Evolutionary conservation across 768 basidiomycete species (phyloP).

Genomic region (Chalciporus pseudorubinellus): DNA sequence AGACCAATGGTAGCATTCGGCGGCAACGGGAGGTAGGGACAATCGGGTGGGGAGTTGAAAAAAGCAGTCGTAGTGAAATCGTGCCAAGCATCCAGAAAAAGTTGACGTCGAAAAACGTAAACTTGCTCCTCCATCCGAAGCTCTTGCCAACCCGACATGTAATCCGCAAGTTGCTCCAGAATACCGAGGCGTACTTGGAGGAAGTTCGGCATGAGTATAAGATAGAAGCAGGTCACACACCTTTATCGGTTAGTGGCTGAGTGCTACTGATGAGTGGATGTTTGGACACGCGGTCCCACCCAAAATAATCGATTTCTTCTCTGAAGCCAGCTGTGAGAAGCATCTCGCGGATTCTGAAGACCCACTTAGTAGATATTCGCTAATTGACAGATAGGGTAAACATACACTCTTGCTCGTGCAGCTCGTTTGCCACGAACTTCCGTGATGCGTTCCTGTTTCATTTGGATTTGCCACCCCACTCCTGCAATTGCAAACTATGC

Average conservation of each 20-base stretch:
- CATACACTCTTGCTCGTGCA: constrained; percentile 25
- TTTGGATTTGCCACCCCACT: constrained; percentile 24
- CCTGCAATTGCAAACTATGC: constrained; percentile 25
- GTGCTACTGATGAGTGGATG: constrained; percentile 29
- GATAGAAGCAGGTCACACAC: constrained; percentile 7
- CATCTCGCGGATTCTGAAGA: constrained; percentile 18
- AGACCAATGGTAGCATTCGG: constrained; percentile 27
- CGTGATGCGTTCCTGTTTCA: constrained; percentile 17
- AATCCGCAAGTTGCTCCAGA: constrained; percentile 20
- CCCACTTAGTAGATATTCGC: constrained; percentile 2
- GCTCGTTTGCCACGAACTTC: constrained; percentile 24
- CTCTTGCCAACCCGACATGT: constrained; percentile 32
- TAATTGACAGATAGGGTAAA: constrained; percentile 4
- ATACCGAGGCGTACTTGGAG: constrained; percentile 16
- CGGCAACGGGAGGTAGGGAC: constrained; percentile 26
- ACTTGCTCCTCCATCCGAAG: constrained; percentile 30
- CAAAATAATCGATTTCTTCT: constrained; percentile 29
- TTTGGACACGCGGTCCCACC: constrained; percentile 31
- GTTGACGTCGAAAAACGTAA: constrained; percentile 24
- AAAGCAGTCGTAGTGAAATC: constrained; percentile 19
- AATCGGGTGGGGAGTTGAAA: constrained; percentile 7
- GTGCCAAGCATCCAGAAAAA: constrained; percentile 27
- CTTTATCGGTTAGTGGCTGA: constrained; percentile 21
- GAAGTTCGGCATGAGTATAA: constrained; percentile 6
- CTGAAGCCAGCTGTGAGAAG: constrained; percentile 20